A percentile compares a stretch with the other conserved stretches of the same genome.
phyloP scores from a whole-genome alignment of 345 rosid species.

The Zanthoxylum bungeanum region DNA sequence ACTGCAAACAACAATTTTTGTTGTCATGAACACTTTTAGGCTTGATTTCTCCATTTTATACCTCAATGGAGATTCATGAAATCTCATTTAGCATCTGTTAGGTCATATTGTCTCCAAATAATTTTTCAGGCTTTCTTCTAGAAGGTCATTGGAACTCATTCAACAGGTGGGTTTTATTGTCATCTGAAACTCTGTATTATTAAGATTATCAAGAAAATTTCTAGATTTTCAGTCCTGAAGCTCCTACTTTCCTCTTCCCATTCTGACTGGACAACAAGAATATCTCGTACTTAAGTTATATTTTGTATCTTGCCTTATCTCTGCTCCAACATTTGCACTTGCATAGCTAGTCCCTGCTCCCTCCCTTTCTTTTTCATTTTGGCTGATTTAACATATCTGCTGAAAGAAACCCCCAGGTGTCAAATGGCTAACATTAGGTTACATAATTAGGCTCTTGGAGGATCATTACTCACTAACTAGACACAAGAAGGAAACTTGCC shows the following conservation, averaged over 20 bases:
- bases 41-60: not conserved
- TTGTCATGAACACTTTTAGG: not conserved
- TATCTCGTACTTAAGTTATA: not conserved
- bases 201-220: not conserved
- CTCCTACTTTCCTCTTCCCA: not conserved
- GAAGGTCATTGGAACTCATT: not conserved
- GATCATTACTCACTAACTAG: not conserved
- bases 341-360: not conserved
- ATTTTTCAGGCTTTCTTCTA: not conserved
- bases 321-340: not conserved
- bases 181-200: not conserved
- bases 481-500: not conserved
- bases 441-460: not conserved
- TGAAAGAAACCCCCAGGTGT: conserved; percentile 6
- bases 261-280: not conserved
- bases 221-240: not conserved
- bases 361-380: not conserved
- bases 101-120: not conserved
- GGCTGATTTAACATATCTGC: not conserved
- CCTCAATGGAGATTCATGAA: not conserved
- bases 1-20: not conserved
- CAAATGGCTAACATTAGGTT: not conserved
- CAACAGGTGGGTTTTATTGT: not conserved
- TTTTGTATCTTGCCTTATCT: not conserved
- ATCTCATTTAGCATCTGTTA: not conserved